Evolutionary conservation across 176 grass and related monocot species (phyloP).

Genomic region (Carex scoparia): DNA sequence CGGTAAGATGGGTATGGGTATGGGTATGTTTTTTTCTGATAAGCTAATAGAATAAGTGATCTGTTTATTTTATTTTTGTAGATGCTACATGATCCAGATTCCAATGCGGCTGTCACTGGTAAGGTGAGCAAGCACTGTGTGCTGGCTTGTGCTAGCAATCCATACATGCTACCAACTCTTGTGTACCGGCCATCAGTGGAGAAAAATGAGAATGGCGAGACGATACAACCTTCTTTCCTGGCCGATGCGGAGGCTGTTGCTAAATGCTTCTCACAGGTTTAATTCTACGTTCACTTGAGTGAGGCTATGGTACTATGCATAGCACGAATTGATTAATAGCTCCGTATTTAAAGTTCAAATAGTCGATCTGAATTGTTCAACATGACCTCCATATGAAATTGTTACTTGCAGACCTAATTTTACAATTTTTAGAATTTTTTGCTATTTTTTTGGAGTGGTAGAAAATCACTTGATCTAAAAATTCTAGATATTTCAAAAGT

Average conservation of each 20-base stretch:
- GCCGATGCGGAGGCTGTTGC: conserved; percentile 80
- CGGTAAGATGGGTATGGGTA: too few species aligned
- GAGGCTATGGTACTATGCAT: too few species aligned
- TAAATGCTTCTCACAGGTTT: conserved; percentile 77
- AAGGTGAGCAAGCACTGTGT: conserved; percentile 90
- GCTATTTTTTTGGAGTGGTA: too few species aligned
- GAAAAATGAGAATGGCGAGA: conserved; percentile 57
- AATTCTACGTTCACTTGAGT: neutral
- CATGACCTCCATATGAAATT: too few species aligned
- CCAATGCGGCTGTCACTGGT: neutral
- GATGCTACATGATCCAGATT: conserved; percentile 9
- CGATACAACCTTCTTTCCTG: conserved; percentile 42
- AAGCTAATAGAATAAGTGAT: neutral
- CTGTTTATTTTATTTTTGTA: neutral
- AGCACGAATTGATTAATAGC: too few species aligned
- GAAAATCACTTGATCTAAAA: too few species aligned
- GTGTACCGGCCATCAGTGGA: conserved; percentile 50
- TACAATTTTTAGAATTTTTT: too few species aligned
- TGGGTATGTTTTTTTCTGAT: too few species aligned
- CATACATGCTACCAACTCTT: conserved; percentile 70
- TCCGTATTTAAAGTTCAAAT: too few species aligned
- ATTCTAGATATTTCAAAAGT: too few species aligned
- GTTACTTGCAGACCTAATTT: too few species aligned
- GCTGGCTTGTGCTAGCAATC: conserved; percentile 89
- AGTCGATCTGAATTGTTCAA: too few species aligned